A percentile compares a stretch with the other conserved stretches of the same genome.
These are phyloP conservation scores for Diaporthe capsici DNA, from an alignment of 2,329 filamentous ascomycete species.

Conservation along the genomic window DNA sequence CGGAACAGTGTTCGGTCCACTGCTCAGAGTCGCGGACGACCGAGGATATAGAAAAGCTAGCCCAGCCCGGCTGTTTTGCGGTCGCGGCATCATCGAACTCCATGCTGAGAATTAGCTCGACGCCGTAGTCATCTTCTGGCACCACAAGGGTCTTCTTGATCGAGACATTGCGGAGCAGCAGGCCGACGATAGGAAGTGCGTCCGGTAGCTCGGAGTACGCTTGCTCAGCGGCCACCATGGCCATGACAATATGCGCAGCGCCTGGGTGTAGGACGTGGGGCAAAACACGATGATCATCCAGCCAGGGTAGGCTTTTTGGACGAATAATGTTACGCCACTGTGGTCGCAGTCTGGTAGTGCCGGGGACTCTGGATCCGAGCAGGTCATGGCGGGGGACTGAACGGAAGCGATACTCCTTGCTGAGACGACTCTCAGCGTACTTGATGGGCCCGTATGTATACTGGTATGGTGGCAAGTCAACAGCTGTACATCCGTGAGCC, in stretches of 20 bases:
- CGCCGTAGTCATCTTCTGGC: background rate
- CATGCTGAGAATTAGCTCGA: background rate
- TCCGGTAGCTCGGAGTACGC: background rate
- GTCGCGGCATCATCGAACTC: background rate
- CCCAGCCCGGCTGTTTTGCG: background rate
- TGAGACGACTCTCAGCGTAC: conserved; percentile 35
- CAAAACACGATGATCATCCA: conserved; percentile 43
- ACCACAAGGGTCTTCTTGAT: background rate
- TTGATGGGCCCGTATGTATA: conserved; percentile 32
- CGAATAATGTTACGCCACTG: conserved; percentile 50
- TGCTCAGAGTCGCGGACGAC: background rate
- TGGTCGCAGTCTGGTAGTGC: conserved; percentile 49
- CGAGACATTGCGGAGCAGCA: background rate
- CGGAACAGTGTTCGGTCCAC: no score
- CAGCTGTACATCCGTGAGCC: conserved; percentile 4
- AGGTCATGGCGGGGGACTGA: conserved; percentile 55
- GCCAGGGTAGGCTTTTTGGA: background rate
- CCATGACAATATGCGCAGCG: conserved; percentile 20
- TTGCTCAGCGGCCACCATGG: background rate
- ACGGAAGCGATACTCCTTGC: conserved; percentile 51
- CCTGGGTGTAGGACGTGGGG: conserved; percentile 39
- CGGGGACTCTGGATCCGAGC: conserved; percentile 52
- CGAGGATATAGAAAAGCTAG: background rate
- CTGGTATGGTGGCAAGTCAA: conserved; percentile 42
- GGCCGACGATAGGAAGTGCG: background rate